These are phyloP conservation scores for Phlebopus sp. DNA, from an alignment of 1,284 basidiomycete species.

Conservation along the genomic window DNA sequence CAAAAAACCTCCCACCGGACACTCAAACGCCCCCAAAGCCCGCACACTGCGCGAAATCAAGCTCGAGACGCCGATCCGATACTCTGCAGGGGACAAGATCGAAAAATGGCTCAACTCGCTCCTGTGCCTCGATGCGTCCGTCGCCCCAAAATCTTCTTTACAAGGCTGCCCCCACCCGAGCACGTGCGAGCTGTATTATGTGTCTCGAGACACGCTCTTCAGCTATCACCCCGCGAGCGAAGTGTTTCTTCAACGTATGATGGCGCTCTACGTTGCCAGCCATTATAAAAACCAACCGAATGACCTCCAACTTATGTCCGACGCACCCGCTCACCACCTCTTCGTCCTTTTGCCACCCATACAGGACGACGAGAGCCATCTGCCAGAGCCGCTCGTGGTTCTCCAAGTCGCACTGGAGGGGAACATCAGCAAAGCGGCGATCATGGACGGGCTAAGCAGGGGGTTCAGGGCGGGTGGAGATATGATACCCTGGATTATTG, in stretches of 20 bases:
- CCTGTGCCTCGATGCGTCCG: constrained; percentile 91
- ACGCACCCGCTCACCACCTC: constrained; percentile 95
- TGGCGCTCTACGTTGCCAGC: constrained; percentile 94
- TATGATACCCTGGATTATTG: constrained; percentile 97
- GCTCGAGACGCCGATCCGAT: constrained; percentile 94
- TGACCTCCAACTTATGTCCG: constrained; percentile 93
- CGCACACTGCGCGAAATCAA: constrained; percentile 92
- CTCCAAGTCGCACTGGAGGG: constrained; percentile 96
- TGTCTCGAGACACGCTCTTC: constrained; percentile 96
- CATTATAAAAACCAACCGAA: constrained; percentile 99
- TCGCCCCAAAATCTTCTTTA: constrained; percentile 52
- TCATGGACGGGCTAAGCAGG: constrained; percentile 82
- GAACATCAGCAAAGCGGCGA: constrained; percentile 82
- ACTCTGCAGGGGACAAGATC: constrained; percentile 82
- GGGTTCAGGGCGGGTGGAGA: constrained; percentile 89
- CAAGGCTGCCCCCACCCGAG: constrained; percentile 93
- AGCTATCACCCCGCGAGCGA: constrained; percentile 97
- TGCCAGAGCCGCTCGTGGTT: constrained; percentile 94
- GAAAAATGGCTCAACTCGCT: constrained; percentile 94
- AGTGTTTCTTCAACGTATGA: constrained; percentile 96
- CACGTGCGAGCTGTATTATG: constrained; percentile 93
- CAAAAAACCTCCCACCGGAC: constrained; percentile 40
- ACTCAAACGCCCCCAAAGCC: constrained; percentile 61
- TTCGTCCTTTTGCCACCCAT: constrained; percentile 95
- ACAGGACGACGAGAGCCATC: constrained; percentile 78